Evolutionary conservation across 345 rosid genomes (phyloP).

Genomic region (Rubroshorea leprosula): DNA sequence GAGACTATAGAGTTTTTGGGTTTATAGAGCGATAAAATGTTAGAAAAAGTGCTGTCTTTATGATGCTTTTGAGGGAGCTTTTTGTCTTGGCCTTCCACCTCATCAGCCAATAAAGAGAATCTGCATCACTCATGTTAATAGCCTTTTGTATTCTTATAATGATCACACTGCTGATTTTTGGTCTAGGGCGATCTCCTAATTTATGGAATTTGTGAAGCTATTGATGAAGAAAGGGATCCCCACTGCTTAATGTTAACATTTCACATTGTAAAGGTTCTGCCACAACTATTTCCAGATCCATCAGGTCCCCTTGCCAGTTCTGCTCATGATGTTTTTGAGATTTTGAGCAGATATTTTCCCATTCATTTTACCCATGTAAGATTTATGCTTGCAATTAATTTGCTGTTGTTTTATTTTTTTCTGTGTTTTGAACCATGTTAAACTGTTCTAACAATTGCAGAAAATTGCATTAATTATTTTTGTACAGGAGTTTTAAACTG

Average conservation of each 20-base stretch:
- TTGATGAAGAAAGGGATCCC: slow-evolving; percentile 92
- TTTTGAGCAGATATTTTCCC: slow-evolving; percentile 77
- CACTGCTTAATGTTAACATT: slow-evolving; percentile 72
- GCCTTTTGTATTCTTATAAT: too few species aligned
- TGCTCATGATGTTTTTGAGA: slow-evolving; percentile 55
- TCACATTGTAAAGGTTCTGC: slow-evolving; percentile 65
- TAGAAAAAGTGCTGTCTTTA: background rate
- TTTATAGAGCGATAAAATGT: background rate
- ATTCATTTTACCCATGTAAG: slow-evolving; percentile 95
- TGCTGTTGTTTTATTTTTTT: background rate
- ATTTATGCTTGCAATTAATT: slow-evolving; percentile 7
- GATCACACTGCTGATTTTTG: slow-evolving; percentile 13
- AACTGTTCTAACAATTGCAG: too few species aligned
- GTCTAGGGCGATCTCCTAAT: slow-evolving; percentile 55
- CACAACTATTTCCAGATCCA: slow-evolving; percentile 57
- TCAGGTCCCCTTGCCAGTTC: slow-evolving; percentile 51
- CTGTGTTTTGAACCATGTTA: background rate
- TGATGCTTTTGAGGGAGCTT: background rate
- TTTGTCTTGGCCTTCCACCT: too few species aligned
- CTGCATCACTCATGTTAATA: too few species aligned
- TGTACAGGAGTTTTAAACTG: too few species aligned
- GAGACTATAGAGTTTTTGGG: background rate
- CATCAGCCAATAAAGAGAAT: too few species aligned
- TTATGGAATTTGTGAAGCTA: slow-evolving; percentile 61
- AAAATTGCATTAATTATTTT: too few species aligned